Conservation (phyloP, 2,329 filamentous ascomycete species). For the Pseudocercospora cruenta region DNA sequence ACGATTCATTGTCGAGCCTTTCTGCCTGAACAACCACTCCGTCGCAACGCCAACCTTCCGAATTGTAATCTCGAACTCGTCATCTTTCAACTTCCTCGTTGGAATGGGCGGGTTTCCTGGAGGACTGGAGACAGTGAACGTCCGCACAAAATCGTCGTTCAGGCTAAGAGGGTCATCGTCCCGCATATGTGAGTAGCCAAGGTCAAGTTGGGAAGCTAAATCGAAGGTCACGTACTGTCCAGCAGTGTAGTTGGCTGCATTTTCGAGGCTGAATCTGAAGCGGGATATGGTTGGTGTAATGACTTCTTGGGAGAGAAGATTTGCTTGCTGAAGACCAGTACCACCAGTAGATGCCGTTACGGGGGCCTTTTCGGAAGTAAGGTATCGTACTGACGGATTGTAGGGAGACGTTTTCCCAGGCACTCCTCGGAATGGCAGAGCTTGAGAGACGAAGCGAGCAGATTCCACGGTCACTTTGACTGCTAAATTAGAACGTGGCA, state of each 20-base stretch:
- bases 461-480: conserved; percentile 67
- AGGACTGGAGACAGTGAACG: conserved; percentile 75
- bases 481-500: conserved; percentile 73
- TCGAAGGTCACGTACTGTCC: conserved; percentile 80
- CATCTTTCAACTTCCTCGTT: conserved; percentile 29
- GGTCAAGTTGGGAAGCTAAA: conserved; percentile 69
- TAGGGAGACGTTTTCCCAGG: conserved; percentile 70
- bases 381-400: conserved; percentile 71
- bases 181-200: conserved; percentile 81
- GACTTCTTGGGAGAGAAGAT: conserved; percentile 59
- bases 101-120: conserved; percentile 44
- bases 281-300: conserved; percentile 70
- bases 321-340: conserved; percentile 50
- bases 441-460: conserved; percentile 64
- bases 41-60: conserved; percentile 72
- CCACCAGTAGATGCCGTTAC: conserved; percentile 12
- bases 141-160: conserved; percentile 83
- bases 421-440: conserved; percentile 69
- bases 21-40: conserved; percentile 59
- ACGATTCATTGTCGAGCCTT: conserved; percentile 19
- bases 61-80: conserved; percentile 72
- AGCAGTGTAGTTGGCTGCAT: conserved; percentile 58
- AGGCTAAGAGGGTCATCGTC: conserved; percentile 77
- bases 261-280: conserved; percentile 61
- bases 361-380: conserved; percentile 60